phyloP scores from a whole-genome alignment of 805 yeast genomes.

The Yarrowia alimentaria region DNA sequence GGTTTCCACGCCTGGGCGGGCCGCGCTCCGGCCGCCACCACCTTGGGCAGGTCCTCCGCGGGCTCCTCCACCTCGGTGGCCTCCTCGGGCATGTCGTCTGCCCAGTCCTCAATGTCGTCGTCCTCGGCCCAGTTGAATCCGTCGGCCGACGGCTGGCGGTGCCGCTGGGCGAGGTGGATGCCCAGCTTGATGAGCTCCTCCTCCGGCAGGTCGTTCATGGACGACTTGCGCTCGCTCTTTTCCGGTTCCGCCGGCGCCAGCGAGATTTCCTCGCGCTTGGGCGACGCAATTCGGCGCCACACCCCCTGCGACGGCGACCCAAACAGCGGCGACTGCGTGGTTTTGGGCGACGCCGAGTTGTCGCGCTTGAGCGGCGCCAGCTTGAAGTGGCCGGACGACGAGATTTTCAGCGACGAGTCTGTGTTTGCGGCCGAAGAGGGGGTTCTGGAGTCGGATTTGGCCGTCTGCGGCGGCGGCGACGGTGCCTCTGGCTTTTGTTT shows the following conservation, averaged over 20 bases:
- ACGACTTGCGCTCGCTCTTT: constrained; percentile 12
- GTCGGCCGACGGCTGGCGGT: constrained; percentile 30
- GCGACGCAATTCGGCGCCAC: constrained; percentile 23
- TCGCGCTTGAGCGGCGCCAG: constrained; percentile 26
- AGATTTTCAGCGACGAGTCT: constrained; percentile 19
- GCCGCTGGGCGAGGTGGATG: constrained; percentile 39
- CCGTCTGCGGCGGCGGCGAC: background rate
- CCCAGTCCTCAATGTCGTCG: constrained; percentile 42
- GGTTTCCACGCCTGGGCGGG: constrained; percentile 22
- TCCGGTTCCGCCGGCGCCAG: constrained; percentile 20
- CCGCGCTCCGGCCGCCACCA: constrained; percentile 6
- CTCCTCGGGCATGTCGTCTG: constrained; percentile 30
- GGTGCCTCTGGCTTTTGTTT: constrained; percentile 16
- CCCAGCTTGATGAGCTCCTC: constrained; percentile 41
- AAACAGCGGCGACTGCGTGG: constrained; percentile 23
- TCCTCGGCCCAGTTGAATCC: constrained; percentile 43
- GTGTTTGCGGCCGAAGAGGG: constrained; percentile 4
- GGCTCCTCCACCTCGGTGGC: constrained; percentile 19
- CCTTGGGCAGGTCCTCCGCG: constrained; percentile 6
- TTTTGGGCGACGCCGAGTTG: constrained; percentile 19
- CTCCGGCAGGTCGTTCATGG: constrained; percentile 32
- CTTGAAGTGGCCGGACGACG: constrained; percentile 27
- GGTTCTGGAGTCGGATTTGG: constrained; percentile 2
- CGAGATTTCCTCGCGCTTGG: constrained; percentile 8
- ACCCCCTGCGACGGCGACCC: constrained; percentile 11